Evolutionary conservation across 345 rosid species (phyloP).

Genomic region (Sonneratia caseolaris): DNA sequence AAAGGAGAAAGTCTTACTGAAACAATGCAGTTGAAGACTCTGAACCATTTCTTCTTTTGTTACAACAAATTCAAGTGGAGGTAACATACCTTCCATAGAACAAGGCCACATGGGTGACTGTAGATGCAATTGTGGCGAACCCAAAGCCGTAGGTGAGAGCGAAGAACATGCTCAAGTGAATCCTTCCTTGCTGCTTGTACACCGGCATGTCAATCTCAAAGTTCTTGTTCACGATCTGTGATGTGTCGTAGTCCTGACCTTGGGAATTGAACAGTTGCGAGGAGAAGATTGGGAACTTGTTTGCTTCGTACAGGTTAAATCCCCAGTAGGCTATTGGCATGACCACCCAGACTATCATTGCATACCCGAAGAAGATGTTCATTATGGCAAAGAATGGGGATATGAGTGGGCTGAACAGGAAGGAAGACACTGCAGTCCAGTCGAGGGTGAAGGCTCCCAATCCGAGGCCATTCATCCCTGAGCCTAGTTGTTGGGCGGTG

Average conservation of each 20-base stretch:
- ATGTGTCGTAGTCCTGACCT: constrained; percentile 50
- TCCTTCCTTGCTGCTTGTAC: constrained; percentile 64
- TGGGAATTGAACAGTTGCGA: constrained; percentile 63
- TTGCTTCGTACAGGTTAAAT: constrained; percentile 44
- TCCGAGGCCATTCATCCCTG: constrained; percentile 80
- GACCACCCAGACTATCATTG: constrained; percentile 45
- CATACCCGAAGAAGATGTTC: constrained; percentile 51
- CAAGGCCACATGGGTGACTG: constrained; percentile 68
- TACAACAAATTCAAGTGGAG: too few relatives aligned
- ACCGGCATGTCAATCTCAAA: constrained; percentile 54
- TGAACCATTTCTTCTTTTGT: too few relatives aligned
- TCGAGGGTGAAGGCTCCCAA: constrained; percentile 77
- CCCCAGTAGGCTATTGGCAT: constrained; percentile 73
- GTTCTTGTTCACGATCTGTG: constrained; percentile 58
- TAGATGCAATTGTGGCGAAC: constrained; percentile 82
- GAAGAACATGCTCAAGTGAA: constrained; percentile 80
- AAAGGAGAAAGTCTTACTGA: too few relatives aligned
- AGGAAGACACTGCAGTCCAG: constrained; percentile 72
- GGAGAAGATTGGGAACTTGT: constrained; percentile 67
- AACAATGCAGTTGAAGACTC: too few relatives aligned
- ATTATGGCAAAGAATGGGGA: constrained; percentile 82
- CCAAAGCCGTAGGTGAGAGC: constrained; percentile 73
- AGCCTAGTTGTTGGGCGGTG: constrained; percentile 80
- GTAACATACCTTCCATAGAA: constrained; percentile 73
- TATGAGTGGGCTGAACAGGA: constrained; percentile 72